Evolutionary conservation across 129 eudicot species (phyloP).

Genomic region (Flaveria robusta): DNA sequence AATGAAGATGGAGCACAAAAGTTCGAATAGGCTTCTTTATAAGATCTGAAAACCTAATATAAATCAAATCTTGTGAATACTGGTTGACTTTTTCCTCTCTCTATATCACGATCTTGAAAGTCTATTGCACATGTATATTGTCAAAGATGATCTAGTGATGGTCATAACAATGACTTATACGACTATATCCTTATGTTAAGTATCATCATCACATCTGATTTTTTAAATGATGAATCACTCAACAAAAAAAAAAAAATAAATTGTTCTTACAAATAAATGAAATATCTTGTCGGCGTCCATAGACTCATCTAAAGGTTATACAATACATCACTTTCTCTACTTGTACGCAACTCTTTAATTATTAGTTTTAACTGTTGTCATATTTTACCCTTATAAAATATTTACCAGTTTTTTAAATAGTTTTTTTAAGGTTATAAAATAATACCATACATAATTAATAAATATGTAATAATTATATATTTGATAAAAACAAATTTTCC

Average conservation of each 20-base stretch:
- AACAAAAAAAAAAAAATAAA: background rate
- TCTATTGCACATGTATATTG: background rate
- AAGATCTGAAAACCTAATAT: constrained; percentile 1
- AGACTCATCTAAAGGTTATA: background rate
- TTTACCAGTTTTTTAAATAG: too few relatives aligned
- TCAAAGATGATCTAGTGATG: background rate
- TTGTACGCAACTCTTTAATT: too few relatives aligned
- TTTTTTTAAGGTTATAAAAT: too few relatives aligned
- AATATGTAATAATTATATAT: too few relatives aligned
- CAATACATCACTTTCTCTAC: too few relatives aligned
- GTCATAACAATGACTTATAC: background rate
- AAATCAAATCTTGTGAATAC: background rate
- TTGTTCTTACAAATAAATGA: background rate
- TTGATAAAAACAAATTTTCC: too few relatives aligned
- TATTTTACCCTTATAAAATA: too few relatives aligned
- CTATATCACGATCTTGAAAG: background rate
- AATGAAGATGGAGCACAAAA: background rate
- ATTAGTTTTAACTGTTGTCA: too few relatives aligned
- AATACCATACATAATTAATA: too few relatives aligned
- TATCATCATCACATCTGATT: background rate
- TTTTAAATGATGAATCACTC: background rate
- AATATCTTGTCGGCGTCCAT: background rate
- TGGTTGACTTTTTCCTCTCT: background rate
- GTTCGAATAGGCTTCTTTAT: background rate
- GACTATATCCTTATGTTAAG: background rate